Conservation (phyloP, 257 asterid genomes). For the Lavandula angustifolia region DNA sequence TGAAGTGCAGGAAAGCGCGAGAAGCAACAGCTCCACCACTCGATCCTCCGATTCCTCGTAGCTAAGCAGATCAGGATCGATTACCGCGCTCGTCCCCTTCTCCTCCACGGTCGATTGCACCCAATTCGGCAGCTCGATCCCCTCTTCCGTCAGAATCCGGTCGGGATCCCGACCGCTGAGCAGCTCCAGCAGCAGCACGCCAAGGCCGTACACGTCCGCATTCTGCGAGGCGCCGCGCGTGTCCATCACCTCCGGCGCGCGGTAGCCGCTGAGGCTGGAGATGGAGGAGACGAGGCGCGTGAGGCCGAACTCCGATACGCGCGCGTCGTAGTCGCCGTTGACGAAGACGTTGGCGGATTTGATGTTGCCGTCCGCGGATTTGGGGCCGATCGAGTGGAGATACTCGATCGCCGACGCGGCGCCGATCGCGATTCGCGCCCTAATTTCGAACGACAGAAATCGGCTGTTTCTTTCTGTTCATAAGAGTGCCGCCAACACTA, state of each 20-base stretch:
- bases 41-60: conserved; percentile 34
- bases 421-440: conserved; percentile 47
- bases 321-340: conserved; percentile 37
- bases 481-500: too few relatives aligned
- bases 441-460: conserved; percentile 40
- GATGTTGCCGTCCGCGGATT: conserved; percentile 58
- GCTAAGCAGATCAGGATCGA: conserved; percentile 43
- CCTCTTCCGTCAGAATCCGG: conserved; percentile 38
- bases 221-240: conserved; percentile 41
- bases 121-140: conserved; percentile 50
- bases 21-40: conserved; percentile 42
- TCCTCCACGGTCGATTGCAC: conserved; percentile 41
- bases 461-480: conserved; percentile 39
- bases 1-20: conserved; percentile 54
- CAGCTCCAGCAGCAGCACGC: conserved; percentile 51
- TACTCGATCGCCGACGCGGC: conserved; percentile 47
- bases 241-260: conserved; percentile 56
- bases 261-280: conserved; percentile 38
- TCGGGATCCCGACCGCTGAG: conserved; percentile 46
- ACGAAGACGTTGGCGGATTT: conserved; percentile 62
- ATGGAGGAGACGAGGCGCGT: conserved; percentile 43
- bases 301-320: conserved; percentile 48
- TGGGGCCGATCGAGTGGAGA: conserved; percentile 48
- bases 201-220: conserved; percentile 56
- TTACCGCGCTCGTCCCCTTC: conserved; percentile 39